Conservation (phyloP, 164 flowering plant genomes). For the Kingdonia uniflora region DNA sequence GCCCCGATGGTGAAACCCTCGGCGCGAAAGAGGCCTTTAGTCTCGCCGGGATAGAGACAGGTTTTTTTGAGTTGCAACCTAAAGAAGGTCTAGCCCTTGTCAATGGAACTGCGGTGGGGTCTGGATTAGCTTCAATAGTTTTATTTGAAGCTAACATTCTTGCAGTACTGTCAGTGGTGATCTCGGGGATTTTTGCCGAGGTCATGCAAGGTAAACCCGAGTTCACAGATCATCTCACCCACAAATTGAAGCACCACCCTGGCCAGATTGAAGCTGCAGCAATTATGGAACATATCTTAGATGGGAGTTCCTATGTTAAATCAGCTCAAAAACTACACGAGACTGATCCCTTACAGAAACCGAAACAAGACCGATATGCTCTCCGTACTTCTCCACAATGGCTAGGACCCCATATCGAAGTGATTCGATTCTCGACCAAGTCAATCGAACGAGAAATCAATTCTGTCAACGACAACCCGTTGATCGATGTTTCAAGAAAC, state of each 20-base stretch:
- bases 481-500: conserved; percentile 52
- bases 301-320: conserved; percentile 38
- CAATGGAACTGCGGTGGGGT: conserved; percentile 60
- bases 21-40: conserved; percentile 31
- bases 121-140: conserved; percentile 43
- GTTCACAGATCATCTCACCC: conserved; percentile 49
- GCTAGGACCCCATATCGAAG: conserved; percentile 53
- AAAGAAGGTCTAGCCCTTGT: conserved; percentile 58
- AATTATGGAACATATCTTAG: conserved; percentile 52
- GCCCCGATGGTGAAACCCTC: conserved; percentile 29
- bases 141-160: conserved; percentile 45
- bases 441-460: conserved; percentile 57
- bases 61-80: conserved; percentile 46
- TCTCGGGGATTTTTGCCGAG: conserved; percentile 55
- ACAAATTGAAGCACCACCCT: conserved; percentile 55
- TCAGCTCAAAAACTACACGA: conserved; percentile 38
- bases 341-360: conserved; percentile 44
- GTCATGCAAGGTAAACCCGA: conserved; percentile 63
- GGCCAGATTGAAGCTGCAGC: conserved; percentile 66
- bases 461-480: conserved; percentile 54
- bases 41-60: conserved; percentile 27
- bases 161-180: conserved; percentile 30
- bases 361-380: conserved; percentile 63
- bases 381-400: conserved; percentile 60
- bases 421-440: conserved; percentile 38